Evolutionary conservation across 495 filamentous ascomycete genomes (phyloP).

Genomic region (Wilcoxina mikolae): DNA sequence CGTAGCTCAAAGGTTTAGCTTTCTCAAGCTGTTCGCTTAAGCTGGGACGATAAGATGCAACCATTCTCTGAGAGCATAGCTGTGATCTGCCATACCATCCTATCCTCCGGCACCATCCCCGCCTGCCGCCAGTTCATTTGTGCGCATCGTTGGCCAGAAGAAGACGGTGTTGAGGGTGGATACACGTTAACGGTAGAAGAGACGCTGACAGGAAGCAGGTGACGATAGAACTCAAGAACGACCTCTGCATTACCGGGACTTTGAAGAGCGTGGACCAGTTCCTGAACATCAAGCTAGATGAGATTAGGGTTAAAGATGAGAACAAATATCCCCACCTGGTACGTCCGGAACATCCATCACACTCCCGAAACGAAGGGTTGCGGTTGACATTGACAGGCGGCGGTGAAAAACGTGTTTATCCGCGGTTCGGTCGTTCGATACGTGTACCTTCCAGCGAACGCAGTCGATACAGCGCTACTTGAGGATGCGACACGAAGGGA

Average conservation of each 20-base stretch:
- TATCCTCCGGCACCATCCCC: too few relatives aligned
- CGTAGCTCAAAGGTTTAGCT: neutral
- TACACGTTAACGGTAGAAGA: neutral
- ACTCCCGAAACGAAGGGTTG: neutral
- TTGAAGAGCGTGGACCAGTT: constrained; percentile 97
- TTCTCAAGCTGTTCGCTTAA: neutral
- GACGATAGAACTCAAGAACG: constrained; percentile 97
- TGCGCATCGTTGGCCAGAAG: too few relatives aligned
- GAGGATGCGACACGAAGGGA: constrained; percentile 87
- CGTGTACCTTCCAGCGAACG: constrained; percentile 73
- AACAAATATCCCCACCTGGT: constrained; percentile 84
- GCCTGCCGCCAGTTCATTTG: too few relatives aligned
- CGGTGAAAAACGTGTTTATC: constrained; percentile 98
- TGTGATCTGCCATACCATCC: too few relatives aligned
- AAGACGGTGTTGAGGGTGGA: neutral
- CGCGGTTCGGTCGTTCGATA: constrained; percentile 92
- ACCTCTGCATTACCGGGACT: constrained; percentile 85
- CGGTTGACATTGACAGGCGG: constrained; percentile 48
- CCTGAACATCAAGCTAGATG: constrained; percentile 96
- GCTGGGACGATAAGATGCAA: neutral
- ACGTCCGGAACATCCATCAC: constrained; percentile 29
- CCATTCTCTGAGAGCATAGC: neutral
- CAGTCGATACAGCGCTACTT: constrained; percentile 77
- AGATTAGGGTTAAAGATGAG: constrained; percentile 82
- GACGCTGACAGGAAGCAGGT: constrained; percentile 28